These are phyloP conservation scores for Proliferodiscus dingleyae DNA, from an alignment of 2,329 filamentous ascomycete species.

Conservation along the genomic window DNA sequence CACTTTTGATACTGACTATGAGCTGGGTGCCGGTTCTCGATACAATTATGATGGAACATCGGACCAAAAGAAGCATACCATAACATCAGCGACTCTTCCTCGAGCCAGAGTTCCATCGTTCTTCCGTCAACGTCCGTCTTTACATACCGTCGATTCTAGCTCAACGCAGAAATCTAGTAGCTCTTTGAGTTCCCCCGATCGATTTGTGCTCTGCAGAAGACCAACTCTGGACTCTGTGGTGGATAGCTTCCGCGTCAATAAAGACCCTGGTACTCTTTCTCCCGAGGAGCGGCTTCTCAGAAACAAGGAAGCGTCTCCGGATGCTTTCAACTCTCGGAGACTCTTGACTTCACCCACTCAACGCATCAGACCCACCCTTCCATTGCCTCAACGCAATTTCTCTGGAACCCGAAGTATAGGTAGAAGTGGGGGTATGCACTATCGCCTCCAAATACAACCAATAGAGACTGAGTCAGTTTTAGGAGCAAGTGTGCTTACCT, in stretches of 20 bases:
- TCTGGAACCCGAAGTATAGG: conserved; percentile 25
- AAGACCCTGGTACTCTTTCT: conserved; percentile 40
- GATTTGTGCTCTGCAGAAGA: conserved; percentile 50
- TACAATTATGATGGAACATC: conserved; percentile 3
- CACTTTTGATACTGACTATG: too few relatives aligned
- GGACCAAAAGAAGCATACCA: conserved; percentile 12
- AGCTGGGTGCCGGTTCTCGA: too few relatives aligned
- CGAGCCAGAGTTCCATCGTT: conserved; percentile 12
- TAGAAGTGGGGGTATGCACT: conserved; percentile 15
- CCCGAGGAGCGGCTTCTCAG: conserved; percentile 42
- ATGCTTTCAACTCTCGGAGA: conserved; percentile 48
- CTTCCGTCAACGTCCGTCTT: conserved; percentile 17
- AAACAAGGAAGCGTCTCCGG: conserved; percentile 37
- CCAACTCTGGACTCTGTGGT: conserved; percentile 36
- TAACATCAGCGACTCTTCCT: conserved; percentile 16
- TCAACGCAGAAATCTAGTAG: conserved; percentile 14
- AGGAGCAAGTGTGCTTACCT: conserved; percentile 29
- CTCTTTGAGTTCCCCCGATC: conserved; percentile 42
- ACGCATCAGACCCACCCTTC: conserved; percentile 8
- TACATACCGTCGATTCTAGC: conserved; percentile 15
- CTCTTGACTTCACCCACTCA: conserved; percentile 24
- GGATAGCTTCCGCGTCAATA: conserved; percentile 48
- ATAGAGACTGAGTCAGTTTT: conserved; percentile 8
- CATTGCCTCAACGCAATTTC: conserved; percentile 14
- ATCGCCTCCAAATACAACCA: too few relatives aligned